Evolutionary conservation across 2,329 filamentous ascomycete species (phyloP), one percentile per base, ranked within the genome.

Genomic region (Talaromyces sp.): DNA sequence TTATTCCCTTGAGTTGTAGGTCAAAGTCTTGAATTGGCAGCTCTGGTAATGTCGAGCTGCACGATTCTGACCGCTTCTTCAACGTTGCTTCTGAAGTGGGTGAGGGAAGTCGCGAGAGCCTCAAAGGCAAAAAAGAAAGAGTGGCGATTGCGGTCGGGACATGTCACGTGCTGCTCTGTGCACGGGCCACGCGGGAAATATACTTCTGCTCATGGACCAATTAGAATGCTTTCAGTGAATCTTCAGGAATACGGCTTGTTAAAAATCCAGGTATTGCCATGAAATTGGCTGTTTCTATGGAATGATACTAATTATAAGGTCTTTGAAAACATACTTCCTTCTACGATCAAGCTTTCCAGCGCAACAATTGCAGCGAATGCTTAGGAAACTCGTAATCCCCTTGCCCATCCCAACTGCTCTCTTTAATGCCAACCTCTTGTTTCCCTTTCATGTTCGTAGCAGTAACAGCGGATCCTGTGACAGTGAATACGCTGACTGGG

Each of bases 331-430:
- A n/a, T 1, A 2, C 2, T 53, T n/a, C 5, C 15, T 8, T 53
- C 11, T 30, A 32, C 39, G 17, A 39, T 62, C 60, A 54, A n/a
- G 55, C 60, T 51, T 81, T 82, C 82, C 82, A 85, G 65, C 81
- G 79, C 67, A 92, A 71, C 74, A 92, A 75, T 2, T 87, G 91
- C 54, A 92, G 81, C 2, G 88, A 90, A 71, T 88, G 85, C 77
- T 86, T 91, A 1, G 81, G 79, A 73, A 93, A 93, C 2, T 76
- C 82, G 69, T 84, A 92, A 51, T 76, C 72, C 1, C 84, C 87
- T 70, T 83, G 74, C 0, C 83, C 86, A 69, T 87, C 79, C 88
- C 89, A 92, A 51, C 76, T 83, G 9, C 78, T 82, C 73, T 88
- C 84, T 61, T 79, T 70, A 60, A 90, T 77, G 0, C 78, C 78